Percentiles rank a stretch among this genome's conserved stretches.
Evolutionary conservation across 768 basidiomycete genomes (phyloP).

Genomic region (Neoboletus subvelutipes): DNA sequence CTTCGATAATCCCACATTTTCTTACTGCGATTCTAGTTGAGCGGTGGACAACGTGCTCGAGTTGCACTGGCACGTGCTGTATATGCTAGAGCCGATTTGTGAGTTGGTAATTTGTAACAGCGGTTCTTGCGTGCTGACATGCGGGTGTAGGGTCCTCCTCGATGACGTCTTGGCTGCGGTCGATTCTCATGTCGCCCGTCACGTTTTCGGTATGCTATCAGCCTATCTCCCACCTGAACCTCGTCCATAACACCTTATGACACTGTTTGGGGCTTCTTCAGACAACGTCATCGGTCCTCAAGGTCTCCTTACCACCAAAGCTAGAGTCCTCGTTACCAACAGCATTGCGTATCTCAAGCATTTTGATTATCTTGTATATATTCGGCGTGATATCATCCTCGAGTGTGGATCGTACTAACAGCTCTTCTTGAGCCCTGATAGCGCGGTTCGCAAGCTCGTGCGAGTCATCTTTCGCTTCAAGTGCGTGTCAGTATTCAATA

Average conservation of each 20-base stretch:
- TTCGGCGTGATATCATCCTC: no score
- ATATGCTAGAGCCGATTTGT: conserved; percentile 89
- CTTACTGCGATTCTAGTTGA: conserved; percentile 42
- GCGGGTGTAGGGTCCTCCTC: conserved; percentile 56
- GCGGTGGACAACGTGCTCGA: no score
- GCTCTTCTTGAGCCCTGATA: conserved; percentile 56
- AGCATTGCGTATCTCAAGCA: no score
- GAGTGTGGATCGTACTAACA: no score
- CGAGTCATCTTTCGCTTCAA: conserved; percentile 35
- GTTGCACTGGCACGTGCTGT: no score
- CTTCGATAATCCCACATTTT: conserved; percentile 10
- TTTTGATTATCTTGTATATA: no score
- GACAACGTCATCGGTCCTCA: no score
- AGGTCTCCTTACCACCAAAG: no score
- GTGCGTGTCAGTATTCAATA: not conserved
- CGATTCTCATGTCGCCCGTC: conserved; percentile 84
- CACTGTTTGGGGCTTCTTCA: conserved; percentile 4
- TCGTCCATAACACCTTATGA: not conserved
- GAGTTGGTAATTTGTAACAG: conserved; percentile 19
- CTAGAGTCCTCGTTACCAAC: no score
- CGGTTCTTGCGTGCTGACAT: not conserved
- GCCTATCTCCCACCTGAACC: not conserved
- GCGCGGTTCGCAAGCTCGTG: conserved; percentile 76
- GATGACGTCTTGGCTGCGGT: conserved; percentile 90
- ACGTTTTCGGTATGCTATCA: conserved; percentile 78